These are phyloP conservation scores for Tetradesmus lagerheimii DNA, from an alignment of 139 green algal genomes.

Conservation along the genomic window DNA sequence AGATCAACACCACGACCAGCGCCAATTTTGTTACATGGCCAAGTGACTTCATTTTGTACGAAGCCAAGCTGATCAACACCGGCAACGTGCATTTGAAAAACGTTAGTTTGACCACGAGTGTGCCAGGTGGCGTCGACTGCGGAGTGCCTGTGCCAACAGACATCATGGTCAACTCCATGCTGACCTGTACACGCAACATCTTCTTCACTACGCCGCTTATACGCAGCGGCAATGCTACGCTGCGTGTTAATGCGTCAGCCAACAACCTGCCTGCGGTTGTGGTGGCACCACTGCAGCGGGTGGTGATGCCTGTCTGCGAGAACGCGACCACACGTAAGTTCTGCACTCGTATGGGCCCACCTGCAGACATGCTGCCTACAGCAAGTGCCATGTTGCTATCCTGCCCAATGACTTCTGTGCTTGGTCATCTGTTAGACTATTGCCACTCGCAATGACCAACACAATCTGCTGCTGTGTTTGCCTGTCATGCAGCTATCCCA, in stretches of 20 bases:
- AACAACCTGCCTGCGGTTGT: not conserved
- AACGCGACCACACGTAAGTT: not conserved
- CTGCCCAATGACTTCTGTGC: too few relatives aligned
- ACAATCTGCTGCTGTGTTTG: not conserved
- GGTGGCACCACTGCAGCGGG: not conserved
- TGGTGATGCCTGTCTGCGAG: not conserved
- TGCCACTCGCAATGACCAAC: not conserved
- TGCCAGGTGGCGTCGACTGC: not conserved
- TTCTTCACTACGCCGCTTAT: not conserved
- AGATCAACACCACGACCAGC: not conserved
- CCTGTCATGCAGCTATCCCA: not conserved
- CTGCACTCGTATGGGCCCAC: not conserved
- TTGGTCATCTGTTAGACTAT: too few relatives aligned
- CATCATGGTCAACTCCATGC: not conserved
- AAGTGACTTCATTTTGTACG: not conserved
- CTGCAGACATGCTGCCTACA: not conserved
- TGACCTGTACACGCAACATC: slow-evolving; percentile 3
- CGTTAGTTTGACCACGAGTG: not conserved
- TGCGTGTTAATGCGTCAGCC: not conserved
- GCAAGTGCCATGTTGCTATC: too few relatives aligned
- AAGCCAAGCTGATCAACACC: not conserved
- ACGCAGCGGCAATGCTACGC: not conserved
- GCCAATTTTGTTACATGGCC: not conserved
- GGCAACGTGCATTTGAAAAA: slow-evolving; percentile 8
- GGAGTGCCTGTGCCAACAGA: not conserved